These are phyloP conservation scores for Debaryomyces fabryi DNA, from an alignment of 1,139 yeast species.

Conservation along the genomic window DNA sequence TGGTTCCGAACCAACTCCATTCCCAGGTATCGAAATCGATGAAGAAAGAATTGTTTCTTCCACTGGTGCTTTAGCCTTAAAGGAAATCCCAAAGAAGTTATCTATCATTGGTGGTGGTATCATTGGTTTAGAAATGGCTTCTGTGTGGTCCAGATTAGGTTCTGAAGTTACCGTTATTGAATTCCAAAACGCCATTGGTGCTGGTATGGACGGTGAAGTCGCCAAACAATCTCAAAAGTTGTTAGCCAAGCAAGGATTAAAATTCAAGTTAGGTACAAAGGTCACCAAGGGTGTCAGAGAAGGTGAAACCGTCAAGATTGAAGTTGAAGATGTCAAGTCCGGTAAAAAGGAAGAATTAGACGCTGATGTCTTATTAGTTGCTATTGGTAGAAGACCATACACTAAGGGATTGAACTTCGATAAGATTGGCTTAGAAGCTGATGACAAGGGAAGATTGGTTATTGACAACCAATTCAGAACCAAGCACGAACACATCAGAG, in stretches of 20 bases:
- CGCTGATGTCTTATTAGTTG: constrained; percentile 92
- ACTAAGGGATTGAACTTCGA: constrained; percentile 89
- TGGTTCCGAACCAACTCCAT: constrained; percentile 97
- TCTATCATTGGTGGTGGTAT: constrained; percentile 99
- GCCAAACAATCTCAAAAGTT: constrained; percentile 88
- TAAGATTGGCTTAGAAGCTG: constrained; percentile 84
- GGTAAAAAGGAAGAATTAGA: constrained; percentile 81
- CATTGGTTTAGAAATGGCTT: constrained; percentile 99
- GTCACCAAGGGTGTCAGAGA: constrained; percentile 84
- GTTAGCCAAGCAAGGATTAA: constrained; percentile 91
- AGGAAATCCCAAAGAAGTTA: constrained; percentile 88
- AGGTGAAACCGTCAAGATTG: constrained; percentile 85
- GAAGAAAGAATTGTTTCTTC: constrained; percentile 97
- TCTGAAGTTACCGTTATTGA: constrained; percentile 94
- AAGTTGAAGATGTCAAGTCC: constrained; percentile 84
- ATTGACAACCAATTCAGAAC: constrained; percentile 94
- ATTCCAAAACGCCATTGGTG: constrained; percentile 88
- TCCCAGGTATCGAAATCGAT: constrained; percentile 97
- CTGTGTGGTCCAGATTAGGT: constrained; percentile 95
- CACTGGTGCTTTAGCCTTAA: constrained; percentile 85
- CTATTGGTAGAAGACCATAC: constrained; percentile 99
- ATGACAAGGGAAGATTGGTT: constrained; percentile 88
- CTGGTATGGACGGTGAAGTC: constrained; percentile 95
- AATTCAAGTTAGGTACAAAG: constrained; percentile 91
- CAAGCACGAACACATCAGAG: constrained; percentile 90